Evolutionary conservation across 1,284 basidiomycete species (phyloP).

Genomic region (Termitomyces sp.): DNA sequence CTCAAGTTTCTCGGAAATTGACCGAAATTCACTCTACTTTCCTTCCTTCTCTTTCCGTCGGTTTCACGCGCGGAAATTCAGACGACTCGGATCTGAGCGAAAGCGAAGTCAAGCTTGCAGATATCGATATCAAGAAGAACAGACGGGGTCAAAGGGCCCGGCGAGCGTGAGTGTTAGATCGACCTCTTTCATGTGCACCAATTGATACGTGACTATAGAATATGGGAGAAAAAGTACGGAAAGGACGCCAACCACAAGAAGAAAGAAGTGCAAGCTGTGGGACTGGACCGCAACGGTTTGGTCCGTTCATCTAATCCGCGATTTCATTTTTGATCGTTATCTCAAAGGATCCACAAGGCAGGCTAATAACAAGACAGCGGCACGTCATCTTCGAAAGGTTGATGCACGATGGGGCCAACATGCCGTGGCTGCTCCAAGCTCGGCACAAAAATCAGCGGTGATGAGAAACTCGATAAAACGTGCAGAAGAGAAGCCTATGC

Average conservation of each 20-base stretch:
- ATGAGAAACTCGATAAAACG: constrained; percentile 1
- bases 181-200: constrained; percentile 8
- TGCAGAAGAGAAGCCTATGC: constrained; percentile 46
- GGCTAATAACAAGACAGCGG: constrained; percentile 8
- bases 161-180: constrained; percentile 66
- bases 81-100: constrained; percentile 78
- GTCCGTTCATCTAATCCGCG: constrained; percentile 15
- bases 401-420: constrained; percentile 24
- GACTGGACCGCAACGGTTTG: constrained; percentile 36
- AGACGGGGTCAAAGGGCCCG: constrained; percentile 88
- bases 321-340: background rate
- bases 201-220: constrained; percentile 43
- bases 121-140: constrained; percentile 70
- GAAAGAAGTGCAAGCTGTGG: constrained; percentile 24
- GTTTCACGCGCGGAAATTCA: constrained; percentile 78
- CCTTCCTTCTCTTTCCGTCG: constrained; percentile 82
- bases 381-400: constrained; percentile 21
- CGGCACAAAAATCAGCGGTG: background rate
- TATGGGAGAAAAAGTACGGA: constrained; percentile 98
- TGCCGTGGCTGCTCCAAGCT: constrained; percentile 3
- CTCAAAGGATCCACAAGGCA: background rate
- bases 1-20: constrained; percentile 20
- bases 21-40: constrained; percentile 57
- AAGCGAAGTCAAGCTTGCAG: constrained; percentile 52
- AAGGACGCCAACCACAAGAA: constrained; percentile 87